A percentile compares a stretch with the other conserved stretches of the same genome.
Evolutionary conservation across 495 filamentous ascomycete genomes (phyloP).

Genomic region (Aspergillus ellipticus): DNA sequence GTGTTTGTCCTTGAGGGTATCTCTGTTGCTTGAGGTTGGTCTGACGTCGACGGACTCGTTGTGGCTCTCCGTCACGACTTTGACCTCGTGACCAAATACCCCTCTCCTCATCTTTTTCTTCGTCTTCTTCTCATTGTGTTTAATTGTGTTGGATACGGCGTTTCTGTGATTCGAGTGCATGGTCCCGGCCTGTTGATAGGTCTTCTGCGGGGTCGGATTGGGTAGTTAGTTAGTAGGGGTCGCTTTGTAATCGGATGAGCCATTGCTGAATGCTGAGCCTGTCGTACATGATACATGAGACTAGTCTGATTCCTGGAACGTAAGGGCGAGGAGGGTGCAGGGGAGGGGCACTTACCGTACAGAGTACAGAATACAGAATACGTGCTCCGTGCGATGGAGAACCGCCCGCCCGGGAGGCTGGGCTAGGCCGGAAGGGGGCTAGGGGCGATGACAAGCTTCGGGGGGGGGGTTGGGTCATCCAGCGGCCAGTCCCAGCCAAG

Average conservation of each 20-base stretch:
- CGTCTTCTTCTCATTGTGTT: not conserved
- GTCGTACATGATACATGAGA: not conserved
- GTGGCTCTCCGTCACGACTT: not conserved
- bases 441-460: conserved; percentile 5
- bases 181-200: not conserved
- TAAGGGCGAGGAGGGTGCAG: not conserved
- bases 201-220: not conserved
- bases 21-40: conserved; percentile 2
- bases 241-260: not conserved
- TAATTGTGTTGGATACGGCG: conserved; percentile 4
- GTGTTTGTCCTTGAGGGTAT: conserved; percentile 4
- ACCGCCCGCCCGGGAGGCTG: too few relatives aligned
- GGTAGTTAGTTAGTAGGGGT: too few relatives aligned
- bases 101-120: not conserved
- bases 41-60: not conserved
- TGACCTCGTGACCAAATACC: conserved; percentile 4
- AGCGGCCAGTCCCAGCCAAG: too few relatives aligned
- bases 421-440: not conserved
- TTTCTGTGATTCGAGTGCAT: conserved; percentile 1
- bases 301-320: not conserved
- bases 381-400: too few relatives aligned
- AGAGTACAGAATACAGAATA: too few relatives aligned
- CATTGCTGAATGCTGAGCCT: not conserved
- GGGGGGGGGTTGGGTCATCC: not conserved
- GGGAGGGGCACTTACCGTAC: too few relatives aligned